A percentile compares a stretch with the other conserved stretches of the same genome.
Conservation (phyloP, 345 rosid genomes). For the Gossypium longicalyx region DNA sequence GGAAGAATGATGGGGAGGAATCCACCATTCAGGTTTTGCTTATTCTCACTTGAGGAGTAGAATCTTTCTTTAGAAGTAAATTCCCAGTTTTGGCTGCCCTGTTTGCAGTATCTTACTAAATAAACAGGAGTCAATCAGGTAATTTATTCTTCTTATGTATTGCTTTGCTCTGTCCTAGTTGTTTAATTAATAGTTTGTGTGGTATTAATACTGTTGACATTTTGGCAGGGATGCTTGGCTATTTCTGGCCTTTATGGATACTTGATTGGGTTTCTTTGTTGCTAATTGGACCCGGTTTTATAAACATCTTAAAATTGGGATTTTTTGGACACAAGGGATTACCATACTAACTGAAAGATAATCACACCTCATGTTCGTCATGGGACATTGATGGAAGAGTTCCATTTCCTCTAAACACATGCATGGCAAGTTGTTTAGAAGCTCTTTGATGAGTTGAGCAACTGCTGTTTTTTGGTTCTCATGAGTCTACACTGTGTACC, state of each 20-base stretch:
- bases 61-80: constrained; percentile 26
- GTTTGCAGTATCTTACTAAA: constrained; percentile 29
- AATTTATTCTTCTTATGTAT: constrained; percentile 23
- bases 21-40: constrained; percentile 23
- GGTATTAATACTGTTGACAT: constrained; percentile 40
- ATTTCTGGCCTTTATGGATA: constrained; percentile 41
- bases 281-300: constrained; percentile 34
- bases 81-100: constrained; percentile 28
- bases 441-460: constrained; percentile 27
- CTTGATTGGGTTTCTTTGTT: constrained; percentile 44
- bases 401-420: constrained; percentile 12
- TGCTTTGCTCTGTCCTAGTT: constrained; percentile 24
- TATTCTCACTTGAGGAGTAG: constrained; percentile 28
- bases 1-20: constrained; percentile 29
- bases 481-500: background rate
- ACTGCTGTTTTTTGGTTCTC: constrained; percentile 15
- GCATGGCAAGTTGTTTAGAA: constrained; percentile 27
- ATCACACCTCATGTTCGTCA: constrained; percentile 20
- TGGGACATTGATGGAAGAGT: constrained; percentile 22
- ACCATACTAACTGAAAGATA: constrained; percentile 22
- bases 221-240: constrained; percentile 52
- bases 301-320: constrained; percentile 22
- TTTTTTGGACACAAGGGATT: constrained; percentile 32
- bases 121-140: constrained; percentile 43
- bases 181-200: constrained; percentile 14